Conservation (phyloP, 2,329 filamentous ascomycete species). For the Fusarium begoniae region DNA sequence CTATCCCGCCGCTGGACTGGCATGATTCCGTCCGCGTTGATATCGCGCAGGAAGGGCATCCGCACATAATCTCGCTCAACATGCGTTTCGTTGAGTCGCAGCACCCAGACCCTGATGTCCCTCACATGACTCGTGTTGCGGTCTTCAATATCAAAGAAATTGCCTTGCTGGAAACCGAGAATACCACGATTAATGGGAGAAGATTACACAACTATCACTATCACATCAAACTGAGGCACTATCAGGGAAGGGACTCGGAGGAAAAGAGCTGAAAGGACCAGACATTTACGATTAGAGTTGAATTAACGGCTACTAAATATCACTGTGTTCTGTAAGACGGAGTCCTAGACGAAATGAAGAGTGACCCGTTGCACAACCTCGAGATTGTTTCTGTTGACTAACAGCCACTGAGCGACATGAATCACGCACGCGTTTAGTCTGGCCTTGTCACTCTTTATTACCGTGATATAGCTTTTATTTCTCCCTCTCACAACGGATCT, state of each 20-base stretch:
- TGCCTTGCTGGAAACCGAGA: background rate
- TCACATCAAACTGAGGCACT: constrained; percentile 18
- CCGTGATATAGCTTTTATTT: background rate
- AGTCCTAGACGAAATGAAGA: constrained; percentile 11
- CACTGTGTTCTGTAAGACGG: constrained; percentile 4
- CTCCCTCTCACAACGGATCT: background rate
- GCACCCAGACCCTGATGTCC: background rate
- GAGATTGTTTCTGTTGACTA: constrained; percentile 27
- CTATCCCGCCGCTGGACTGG: background rate
- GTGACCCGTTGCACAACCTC: constrained; percentile 14
- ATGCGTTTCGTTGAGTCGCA: constrained; percentile 28
- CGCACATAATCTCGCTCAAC: constrained; percentile 24
- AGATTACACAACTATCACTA: constrained; percentile 9
- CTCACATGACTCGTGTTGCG: background rate
- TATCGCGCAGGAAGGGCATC: constrained; percentile 14
- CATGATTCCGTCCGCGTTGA: constrained; percentile 33
- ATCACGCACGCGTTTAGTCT: constrained; percentile 6
- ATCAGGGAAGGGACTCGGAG: background rate
- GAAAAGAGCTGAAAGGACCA: background rate
- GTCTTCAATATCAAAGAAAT: constrained; percentile 25
- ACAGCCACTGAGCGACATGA: background rate
- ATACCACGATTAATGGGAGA: background rate
- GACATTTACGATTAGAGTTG: background rate
- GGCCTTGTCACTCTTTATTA: constrained; percentile 3
- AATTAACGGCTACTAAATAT: background rate